phyloP scores from a whole-genome alignment of 108 stramenopile genomes.

The Cyclotella distinguenda region DNA sequence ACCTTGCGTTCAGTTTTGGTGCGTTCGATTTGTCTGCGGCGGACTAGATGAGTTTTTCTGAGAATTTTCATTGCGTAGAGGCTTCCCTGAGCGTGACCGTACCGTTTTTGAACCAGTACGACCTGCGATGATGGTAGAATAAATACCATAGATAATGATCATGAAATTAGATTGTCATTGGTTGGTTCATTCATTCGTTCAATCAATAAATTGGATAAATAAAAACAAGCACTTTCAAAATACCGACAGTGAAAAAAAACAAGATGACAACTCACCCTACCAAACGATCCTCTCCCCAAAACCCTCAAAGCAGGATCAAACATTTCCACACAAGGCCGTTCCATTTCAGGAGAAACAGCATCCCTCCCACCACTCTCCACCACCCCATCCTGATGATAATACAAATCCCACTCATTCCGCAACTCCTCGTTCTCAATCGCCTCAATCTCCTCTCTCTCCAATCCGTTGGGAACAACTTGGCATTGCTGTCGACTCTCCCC shows the following conservation, averaged over 20 bases:
- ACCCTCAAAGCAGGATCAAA: conserved; percentile 83
- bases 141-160: too few species aligned
- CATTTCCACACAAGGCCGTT: conserved; percentile 80
- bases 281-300: conserved; percentile 89
- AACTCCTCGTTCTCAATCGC: background rate
- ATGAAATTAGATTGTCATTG: too few species aligned
- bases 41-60: conserved; percentile 89
- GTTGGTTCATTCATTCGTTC: too few species aligned
- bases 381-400: conserved; percentile 14
- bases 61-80: conserved; percentile 99
- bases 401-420: conserved; percentile 2
- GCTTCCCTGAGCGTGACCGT: conserved; percentile 66
- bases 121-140: too few species aligned
- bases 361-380: too few species aligned
- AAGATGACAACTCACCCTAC: conserved; percentile 78
- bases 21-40: conserved; percentile 93
- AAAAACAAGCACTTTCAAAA: too few species aligned
- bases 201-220: too few species aligned
- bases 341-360: conserved; percentile 2
- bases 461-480: too few species aligned
- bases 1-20: conserved; percentile 97
- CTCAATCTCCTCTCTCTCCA: too few species aligned
- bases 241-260: too few species aligned
- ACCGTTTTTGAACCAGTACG: conserved; percentile 83
- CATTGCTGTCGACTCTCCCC: background rate